phyloP scores from a whole-genome alignment of 1,139 yeast genomes.

The Blastobotrys persicus region DNA sequence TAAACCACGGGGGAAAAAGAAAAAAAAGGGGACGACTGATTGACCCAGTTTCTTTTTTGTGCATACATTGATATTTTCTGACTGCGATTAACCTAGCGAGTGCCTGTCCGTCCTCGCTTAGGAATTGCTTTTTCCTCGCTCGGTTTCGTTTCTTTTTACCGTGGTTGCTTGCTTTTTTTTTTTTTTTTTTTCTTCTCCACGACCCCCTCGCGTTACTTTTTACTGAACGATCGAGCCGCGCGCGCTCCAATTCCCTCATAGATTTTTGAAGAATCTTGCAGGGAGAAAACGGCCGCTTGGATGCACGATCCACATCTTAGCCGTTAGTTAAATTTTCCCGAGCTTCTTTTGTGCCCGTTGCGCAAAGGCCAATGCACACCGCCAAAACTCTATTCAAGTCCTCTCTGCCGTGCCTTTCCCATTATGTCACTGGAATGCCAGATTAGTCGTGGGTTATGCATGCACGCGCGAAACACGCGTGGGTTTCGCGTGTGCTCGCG shows the following conservation, averaged over 20 bases:
- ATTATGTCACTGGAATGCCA: not conserved
- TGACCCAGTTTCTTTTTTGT: slow-evolving; percentile 3
- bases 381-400: not conserved
- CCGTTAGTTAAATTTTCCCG: too few species aligned
- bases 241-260: too few species aligned
- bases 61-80: slow-evolving; percentile 1
- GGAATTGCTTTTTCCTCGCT: not conserved
- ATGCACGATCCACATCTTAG: too few species aligned
- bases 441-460: not conserved
- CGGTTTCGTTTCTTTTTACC: not conserved
- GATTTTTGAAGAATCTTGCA: too few species aligned
- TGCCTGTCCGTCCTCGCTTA: not conserved
- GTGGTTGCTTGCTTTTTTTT: not conserved
- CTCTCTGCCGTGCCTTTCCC: not conserved
- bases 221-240: too few species aligned
- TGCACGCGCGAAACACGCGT: not conserved
- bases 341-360: not conserved
- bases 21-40: not conserved
- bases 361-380: not conserved
- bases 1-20: not conserved
- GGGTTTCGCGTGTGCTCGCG: not conserved
- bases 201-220: too few species aligned
- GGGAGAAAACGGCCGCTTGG: too few species aligned
- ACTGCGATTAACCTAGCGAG: not conserved
- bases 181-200: not conserved